These are phyloP conservation scores for Candida succiphila DNA, from an alignment of 805 yeast genomes.

Conservation along the genomic window DNA sequence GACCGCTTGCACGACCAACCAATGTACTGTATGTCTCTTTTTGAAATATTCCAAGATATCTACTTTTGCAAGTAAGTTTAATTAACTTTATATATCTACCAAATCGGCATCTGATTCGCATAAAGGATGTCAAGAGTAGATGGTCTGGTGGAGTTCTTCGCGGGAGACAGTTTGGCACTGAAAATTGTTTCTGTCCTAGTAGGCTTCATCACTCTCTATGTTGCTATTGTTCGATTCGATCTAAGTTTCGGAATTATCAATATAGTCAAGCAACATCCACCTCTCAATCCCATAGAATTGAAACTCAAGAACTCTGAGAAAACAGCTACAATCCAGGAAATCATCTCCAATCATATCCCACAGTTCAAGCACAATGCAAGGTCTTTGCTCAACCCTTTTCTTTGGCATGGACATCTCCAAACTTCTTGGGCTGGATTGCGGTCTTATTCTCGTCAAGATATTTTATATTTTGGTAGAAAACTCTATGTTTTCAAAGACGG, in stretches of 20 bases:
- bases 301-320: neutral
- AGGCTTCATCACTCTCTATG: too few species aligned
- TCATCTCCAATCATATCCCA: slow-evolving; percentile 22
- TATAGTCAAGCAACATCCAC: neutral
- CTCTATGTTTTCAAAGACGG: slow-evolving; percentile 50
- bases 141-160: too few species aligned
- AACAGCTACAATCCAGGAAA: slow-evolving; percentile 9
- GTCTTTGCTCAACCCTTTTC: slow-evolving; percentile 50
- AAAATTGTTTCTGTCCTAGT: too few species aligned
- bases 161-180: too few species aligned
- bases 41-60: too few species aligned
- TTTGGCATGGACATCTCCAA: slow-evolving; percentile 66
- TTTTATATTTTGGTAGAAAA: slow-evolving; percentile 68
- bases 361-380: slow-evolving; percentile 36
- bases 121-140: too few species aligned
- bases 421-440: slow-evolving; percentile 59
- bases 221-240: neutral
- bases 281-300: neutral
- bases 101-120: too few species aligned
- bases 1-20: too few species aligned
- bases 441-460: slow-evolving; percentile 38
- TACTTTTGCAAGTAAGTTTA: too few species aligned
- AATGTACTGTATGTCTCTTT: too few species aligned
- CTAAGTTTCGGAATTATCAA: slow-evolving; percentile 1
- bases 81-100: too few species aligned